Base-by-base conservation (phyloP, 2,329 filamentous ascomycete species). In the Phialocephala sp. region DNA sequence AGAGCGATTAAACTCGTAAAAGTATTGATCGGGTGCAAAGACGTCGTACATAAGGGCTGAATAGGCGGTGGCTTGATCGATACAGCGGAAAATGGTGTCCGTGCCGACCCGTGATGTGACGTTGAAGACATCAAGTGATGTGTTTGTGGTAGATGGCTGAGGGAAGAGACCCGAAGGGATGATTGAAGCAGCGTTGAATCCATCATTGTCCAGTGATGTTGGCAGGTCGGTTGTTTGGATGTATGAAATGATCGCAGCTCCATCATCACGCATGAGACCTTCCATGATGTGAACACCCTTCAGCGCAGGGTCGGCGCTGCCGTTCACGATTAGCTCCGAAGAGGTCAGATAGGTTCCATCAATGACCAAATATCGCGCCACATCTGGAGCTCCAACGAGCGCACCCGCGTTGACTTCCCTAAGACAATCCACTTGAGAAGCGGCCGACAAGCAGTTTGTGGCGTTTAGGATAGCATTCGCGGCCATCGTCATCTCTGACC, bases 261-360 rank as follows among this genome's bases (percentile, higher is more conserved):
- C 72, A 63, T 78, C 77, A 62, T 78, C 76, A 14, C 76, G 72
- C 66, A 74, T 76, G 35, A 72, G 61, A 20, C 76, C 77, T 35
- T 73, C 68, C 62, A 77, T 68, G 4, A 77, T 65, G 24, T 73
- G 73, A 20, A 76, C 69, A 35, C 68, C 20, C 41, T 68, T 59
- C 36, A 72, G 41, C n/a, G 39, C 41, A 15, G 71, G 43, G 2
- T 41, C 37, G 12, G 60, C 64, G 12, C 56, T 66, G 24, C 54
- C 55, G 27, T 67, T 64, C 3, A 71, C 57, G 8, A 62, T 20
- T 1, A 72, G 32, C 27, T 64, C 45, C 1, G 65, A 43, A 2
- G 71, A 69, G 9, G 70, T 71, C 11, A 77, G 68, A 45, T 76
- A 75, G 27, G 69, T 76, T 14, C 72, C 73, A 47, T 76, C 74